phyloP scores from a whole-genome alignment of 2,329 filamentous ascomycete species.

The Colletotrichum liaoningense region DNA sequence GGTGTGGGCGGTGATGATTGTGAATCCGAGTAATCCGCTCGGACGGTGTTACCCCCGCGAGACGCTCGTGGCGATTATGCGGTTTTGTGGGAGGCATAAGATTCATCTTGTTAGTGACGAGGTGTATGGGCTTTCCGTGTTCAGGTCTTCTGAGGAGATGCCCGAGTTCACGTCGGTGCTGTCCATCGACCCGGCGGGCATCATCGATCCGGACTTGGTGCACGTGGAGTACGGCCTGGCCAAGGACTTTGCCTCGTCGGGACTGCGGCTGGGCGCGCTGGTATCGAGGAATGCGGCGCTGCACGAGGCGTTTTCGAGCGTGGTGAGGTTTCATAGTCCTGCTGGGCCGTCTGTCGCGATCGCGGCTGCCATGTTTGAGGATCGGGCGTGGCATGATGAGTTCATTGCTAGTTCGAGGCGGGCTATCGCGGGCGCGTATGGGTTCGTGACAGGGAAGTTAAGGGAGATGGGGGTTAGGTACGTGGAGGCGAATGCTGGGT shows the following conservation, averaged over 20 bases:
- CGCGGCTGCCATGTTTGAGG: constrained; percentile 57
- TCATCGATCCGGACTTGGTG: constrained; percentile 60
- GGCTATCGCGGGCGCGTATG: constrained; percentile 53
- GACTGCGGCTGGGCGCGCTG: constrained; percentile 61
- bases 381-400: constrained; percentile 54
- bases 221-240: constrained; percentile 61
- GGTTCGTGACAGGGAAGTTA: constrained; percentile 51
- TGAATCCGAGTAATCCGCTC: constrained; percentile 65
- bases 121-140: constrained; percentile 66
- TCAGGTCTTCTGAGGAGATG: constrained; percentile 45
- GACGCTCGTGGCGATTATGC: constrained; percentile 56
- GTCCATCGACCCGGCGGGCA: constrained; percentile 52
- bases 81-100: constrained; percentile 59
- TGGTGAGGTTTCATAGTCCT: constrained; percentile 59
- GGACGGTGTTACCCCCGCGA: constrained; percentile 58
- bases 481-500: constrained; percentile 64
- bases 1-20: constrained; percentile 61
- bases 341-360: constrained; percentile 57
- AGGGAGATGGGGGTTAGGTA: constrained; percentile 56
- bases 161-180: constrained; percentile 60
- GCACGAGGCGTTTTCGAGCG: constrained; percentile 48
- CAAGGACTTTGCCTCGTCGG: constrained; percentile 65
- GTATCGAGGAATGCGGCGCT: constrained; percentile 51
- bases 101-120: constrained; percentile 69
- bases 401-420: constrained; percentile 55